Percentiles rank a stretch among this genome's conserved stretches.
Conservation (phyloP, 2,329 filamentous ascomycete species). For the Alternaria brassicae region DNA sequence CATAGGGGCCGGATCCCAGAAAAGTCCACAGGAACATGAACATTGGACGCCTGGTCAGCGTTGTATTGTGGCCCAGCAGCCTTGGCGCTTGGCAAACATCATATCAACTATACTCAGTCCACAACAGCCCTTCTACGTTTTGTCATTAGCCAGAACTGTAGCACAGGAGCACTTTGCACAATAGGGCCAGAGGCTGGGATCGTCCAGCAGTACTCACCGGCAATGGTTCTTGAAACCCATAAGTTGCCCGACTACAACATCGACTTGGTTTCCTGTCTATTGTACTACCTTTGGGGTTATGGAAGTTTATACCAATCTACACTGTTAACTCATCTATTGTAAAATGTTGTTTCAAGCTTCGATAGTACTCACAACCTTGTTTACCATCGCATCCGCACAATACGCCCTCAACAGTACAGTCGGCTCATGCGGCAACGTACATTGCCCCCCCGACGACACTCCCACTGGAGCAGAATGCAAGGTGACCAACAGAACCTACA, state of each 20-base stretch:
- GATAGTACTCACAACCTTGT: neutral
- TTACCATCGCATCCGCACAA: neutral
- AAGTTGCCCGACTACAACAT: neutral
- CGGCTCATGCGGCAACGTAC: neutral
- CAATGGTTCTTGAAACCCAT: neutral
- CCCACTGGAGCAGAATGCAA: neutral
- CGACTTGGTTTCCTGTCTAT: neutral
- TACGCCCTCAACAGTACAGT: neutral
- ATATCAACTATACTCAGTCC: neutral
- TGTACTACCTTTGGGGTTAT: neutral
- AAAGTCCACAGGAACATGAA: neutral
- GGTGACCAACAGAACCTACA: neutral
- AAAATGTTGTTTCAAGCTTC: neutral
- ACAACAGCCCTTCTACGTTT: neutral
- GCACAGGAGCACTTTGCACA: neutral
- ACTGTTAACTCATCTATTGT: neutral
- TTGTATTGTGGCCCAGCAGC: neutral
- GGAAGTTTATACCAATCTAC: accelerated
- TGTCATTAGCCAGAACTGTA: neutral
- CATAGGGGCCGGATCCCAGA: neutral
- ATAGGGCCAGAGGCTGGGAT: neutral
- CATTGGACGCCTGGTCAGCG: neutral
- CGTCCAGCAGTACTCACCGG: neutral
- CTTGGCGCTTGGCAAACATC: neutral
- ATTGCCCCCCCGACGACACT: neutral